Evolutionary conservation across 2,329 filamentous ascomycete genomes (phyloP).

Genomic region (Magnaporthiopsis rhizophila): DNA sequence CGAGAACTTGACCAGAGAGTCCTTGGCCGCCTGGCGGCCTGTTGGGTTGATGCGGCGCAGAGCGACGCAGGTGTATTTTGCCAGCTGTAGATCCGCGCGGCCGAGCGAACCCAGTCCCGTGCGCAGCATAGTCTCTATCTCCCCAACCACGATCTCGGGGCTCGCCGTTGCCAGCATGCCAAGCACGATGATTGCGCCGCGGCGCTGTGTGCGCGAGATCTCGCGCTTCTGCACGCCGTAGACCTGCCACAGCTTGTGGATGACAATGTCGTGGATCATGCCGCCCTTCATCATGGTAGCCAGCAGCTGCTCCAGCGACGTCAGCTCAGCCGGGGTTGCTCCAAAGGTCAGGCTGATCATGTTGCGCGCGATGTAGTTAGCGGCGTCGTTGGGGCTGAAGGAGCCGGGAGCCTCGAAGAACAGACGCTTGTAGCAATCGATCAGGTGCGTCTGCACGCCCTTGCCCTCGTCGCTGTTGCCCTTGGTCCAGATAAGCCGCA

Average conservation of each 20-base stretch:
- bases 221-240: slow-evolving; percentile 91
- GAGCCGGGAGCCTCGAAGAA: slow-evolving; percentile 93
- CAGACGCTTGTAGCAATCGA: slow-evolving; percentile 90
- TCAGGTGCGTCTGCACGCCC: slow-evolving; percentile 90
- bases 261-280: slow-evolving; percentile 74
- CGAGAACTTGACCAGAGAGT: slow-evolving; percentile 59
- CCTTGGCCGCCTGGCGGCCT: slow-evolving; percentile 65
- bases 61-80: slow-evolving; percentile 93
- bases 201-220: slow-evolving; percentile 82
- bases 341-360: slow-evolving; percentile 99
- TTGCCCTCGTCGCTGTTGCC: slow-evolving; percentile 99
- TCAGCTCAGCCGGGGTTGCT: slow-evolving; percentile 88
- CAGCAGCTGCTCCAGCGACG: slow-evolving; percentile 87
- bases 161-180: slow-evolving; percentile 94
- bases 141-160: slow-evolving; percentile 85
- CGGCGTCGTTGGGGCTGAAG: slow-evolving; percentile 81
- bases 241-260: slow-evolving; percentile 93
- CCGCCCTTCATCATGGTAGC: slow-evolving; percentile 97
- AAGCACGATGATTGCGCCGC: slow-evolving; percentile 90
- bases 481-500: slow-evolving; percentile 97
- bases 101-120: slow-evolving; percentile 81
- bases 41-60: slow-evolving; percentile 82
- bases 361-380: slow-evolving; percentile 92
- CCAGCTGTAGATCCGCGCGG: slow-evolving; percentile 73
- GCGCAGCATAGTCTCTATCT: slow-evolving; percentile 89